These are phyloP conservation scores for Ramalina intermedia DNA, from an alignment of 495 filamentous ascomycete genomes.

Conservation along the genomic window DNA sequence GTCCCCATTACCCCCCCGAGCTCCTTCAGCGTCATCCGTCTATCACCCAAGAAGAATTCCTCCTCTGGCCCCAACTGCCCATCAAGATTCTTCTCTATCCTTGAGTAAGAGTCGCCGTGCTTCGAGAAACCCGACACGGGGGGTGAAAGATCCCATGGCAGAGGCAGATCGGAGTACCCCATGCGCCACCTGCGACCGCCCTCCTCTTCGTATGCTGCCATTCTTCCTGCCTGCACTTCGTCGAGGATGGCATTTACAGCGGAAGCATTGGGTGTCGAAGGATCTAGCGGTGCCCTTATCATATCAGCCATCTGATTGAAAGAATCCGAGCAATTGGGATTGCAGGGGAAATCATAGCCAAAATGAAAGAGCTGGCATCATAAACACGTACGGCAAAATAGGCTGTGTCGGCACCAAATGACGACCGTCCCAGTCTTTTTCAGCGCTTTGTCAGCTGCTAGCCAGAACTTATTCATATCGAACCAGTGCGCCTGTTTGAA, in stretches of 20 bases:
- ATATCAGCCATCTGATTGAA: neutral
- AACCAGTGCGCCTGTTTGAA: slow-evolving; percentile 42
- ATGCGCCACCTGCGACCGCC: slow-evolving; percentile 25
- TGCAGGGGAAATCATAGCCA: too few species aligned
- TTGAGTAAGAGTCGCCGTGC: slow-evolving; percentile 19
- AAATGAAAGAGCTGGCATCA: neutral
- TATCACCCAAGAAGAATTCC: slow-evolving; percentile 13
- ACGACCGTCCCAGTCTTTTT: slow-evolving; percentile 42
- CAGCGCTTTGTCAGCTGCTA: slow-evolving; percentile 30
- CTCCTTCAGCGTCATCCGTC: slow-evolving; percentile 16
- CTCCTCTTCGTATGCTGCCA: slow-evolving; percentile 18
- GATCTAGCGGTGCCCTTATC: slow-evolving; percentile 11
- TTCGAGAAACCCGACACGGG: slow-evolving; percentile 27
- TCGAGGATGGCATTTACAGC: slow-evolving; percentile 21
- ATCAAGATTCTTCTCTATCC: slow-evolving; percentile 28
- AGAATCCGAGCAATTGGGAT: neutral
- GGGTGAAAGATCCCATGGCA: slow-evolving; percentile 34
- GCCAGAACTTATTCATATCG: slow-evolving; percentile 41
- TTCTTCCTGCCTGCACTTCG: neutral
- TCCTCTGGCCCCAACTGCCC: slow-evolving; percentile 16
- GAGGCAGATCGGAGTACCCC: slow-evolving; percentile 27
- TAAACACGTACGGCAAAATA: slow-evolving; percentile 12
- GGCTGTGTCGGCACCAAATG: slow-evolving; percentile 27
- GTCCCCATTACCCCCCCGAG: slow-evolving; percentile 25
- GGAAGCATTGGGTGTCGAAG: slow-evolving; percentile 20